phyloP scores from a whole-genome alignment of 2,329 filamentous ascomycete species.

The Fusarium anguioides region DNA sequence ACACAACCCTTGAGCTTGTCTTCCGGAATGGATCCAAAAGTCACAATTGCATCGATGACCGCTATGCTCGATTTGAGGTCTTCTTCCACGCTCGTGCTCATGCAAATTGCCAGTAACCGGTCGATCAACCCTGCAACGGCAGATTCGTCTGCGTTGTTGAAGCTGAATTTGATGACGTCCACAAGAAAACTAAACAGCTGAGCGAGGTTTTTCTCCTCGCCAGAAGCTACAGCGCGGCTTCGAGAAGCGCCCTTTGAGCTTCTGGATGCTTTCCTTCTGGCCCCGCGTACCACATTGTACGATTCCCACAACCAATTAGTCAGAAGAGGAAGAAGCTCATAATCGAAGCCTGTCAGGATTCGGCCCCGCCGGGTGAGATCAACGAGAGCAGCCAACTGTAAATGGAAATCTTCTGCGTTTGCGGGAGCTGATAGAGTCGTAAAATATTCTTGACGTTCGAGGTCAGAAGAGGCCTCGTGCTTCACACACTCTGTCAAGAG shows the following conservation, averaged over 20 bases:
- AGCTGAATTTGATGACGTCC: slow-evolving; percentile 81
- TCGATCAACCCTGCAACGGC: slow-evolving; percentile 71
- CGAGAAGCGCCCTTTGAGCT: slow-evolving; percentile 53
- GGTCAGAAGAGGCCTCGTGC: slow-evolving; percentile 70
- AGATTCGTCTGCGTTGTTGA: slow-evolving; percentile 72
- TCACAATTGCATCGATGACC: slow-evolving; percentile 77
- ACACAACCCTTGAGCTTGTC: slow-evolving; percentile 73
- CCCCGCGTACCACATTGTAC: slow-evolving; percentile 64
- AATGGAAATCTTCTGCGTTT: slow-evolving; percentile 71
- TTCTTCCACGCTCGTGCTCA: slow-evolving; percentile 70
- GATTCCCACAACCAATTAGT: slow-evolving; percentile 68
- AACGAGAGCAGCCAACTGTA: slow-evolving; percentile 72
- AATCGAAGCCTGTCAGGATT: slow-evolving; percentile 73
- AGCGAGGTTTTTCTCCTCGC: slow-evolving; percentile 71
- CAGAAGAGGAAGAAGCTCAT: slow-evolving; percentile 71
- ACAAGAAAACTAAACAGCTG: slow-evolving; percentile 73
- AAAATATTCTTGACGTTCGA: slow-evolving; percentile 75
- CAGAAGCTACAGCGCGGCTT: slow-evolving; percentile 52
- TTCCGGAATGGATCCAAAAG: slow-evolving; percentile 75
- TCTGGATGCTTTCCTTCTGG: slow-evolving; percentile 59
- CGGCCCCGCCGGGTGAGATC: slow-evolving; percentile 71
- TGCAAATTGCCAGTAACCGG: slow-evolving; percentile 73
- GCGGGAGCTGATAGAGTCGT: slow-evolving; percentile 67
- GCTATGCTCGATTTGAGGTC: slow-evolving; percentile 75
- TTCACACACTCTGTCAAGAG: slow-evolving; percentile 74